Conservation (phyloP, 2,329 filamentous ascomycete species). For the Neofusicoccum parvum region DNA sequence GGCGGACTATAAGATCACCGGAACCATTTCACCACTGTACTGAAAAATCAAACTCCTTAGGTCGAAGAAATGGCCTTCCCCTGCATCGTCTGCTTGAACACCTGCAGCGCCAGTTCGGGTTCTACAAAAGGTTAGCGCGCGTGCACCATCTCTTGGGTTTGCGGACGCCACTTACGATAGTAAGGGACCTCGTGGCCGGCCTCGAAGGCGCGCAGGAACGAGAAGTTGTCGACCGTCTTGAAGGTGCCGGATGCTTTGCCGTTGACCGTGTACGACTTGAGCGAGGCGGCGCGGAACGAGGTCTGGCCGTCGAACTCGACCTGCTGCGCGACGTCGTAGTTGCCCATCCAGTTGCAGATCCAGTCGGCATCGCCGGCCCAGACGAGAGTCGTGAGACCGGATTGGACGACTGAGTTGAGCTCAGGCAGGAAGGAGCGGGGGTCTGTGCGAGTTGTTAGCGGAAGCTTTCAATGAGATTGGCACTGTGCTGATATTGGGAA, state of each 20-base stretch:
- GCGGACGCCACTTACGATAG: slow-evolving; percentile 28
- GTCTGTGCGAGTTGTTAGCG: background rate
- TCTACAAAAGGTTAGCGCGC: slow-evolving; percentile 28
- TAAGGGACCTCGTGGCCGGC: slow-evolving; percentile 48
- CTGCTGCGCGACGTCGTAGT: slow-evolving; percentile 47
- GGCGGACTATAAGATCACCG: too few relatives aligned
- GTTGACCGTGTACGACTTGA: slow-evolving; percentile 51
- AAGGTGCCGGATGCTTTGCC: slow-evolving; percentile 53
- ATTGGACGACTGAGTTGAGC: slow-evolving; percentile 15
- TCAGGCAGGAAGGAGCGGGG: slow-evolving; percentile 18
- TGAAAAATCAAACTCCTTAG: slow-evolving; percentile 20
- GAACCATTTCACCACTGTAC: too few relatives aligned
- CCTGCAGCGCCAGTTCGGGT: slow-evolving; percentile 49
- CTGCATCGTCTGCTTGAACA: slow-evolving; percentile 51
- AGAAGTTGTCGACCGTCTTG: slow-evolving; percentile 55
- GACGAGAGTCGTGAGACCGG: slow-evolving; percentile 6
- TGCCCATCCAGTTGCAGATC: slow-evolving; percentile 47
- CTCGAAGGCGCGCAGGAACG: slow-evolving; percentile 52
- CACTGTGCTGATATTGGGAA: too few relatives aligned
- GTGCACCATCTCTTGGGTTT: too few relatives aligned
- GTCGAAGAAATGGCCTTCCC: slow-evolving; percentile 40
- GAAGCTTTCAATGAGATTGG: background rate
- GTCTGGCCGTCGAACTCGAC: slow-evolving; percentile 47
- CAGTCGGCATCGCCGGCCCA: slow-evolving; percentile 50
- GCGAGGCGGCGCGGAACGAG: slow-evolving; percentile 43